A percentile compares a stretch with the other conserved stretches of the same genome.
phyloP scores from a whole-genome alignment of 2,329 filamentous ascomycete genomes.

The Apiospora rasikravindrae region DNA sequence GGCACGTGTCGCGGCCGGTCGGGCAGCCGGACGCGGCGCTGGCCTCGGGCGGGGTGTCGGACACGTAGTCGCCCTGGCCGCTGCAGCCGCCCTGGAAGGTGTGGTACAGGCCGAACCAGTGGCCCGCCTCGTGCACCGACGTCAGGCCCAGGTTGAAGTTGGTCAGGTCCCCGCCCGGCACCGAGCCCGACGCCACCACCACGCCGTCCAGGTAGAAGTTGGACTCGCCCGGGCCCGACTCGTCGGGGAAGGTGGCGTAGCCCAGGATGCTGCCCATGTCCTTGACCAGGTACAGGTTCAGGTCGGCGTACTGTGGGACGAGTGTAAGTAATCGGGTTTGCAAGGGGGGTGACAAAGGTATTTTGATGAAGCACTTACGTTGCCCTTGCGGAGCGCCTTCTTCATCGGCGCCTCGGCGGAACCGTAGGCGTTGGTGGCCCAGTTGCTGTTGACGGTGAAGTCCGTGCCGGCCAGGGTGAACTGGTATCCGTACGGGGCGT shows the following conservation, averaged over 20 bases:
- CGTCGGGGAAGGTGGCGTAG: conserved; percentile 53
- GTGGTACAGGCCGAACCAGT: conserved; percentile 56
- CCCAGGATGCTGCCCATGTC: conserved; percentile 43
- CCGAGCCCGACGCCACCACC: conserved; percentile 42
- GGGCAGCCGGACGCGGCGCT: conserved; percentile 44
- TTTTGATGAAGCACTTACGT: conserved; percentile 20
- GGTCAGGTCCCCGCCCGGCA: conserved; percentile 43
- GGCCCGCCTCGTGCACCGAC: conserved; percentile 49
- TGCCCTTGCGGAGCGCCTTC: conserved; percentile 49
- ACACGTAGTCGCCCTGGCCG: conserved; percentile 45
- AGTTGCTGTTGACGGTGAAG: conserved; percentile 53
- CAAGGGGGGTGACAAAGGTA: neutral
- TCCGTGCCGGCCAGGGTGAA: conserved; percentile 51
- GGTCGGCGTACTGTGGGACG: conserved; percentile 40
- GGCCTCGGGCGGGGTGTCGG: conserved; percentile 48
- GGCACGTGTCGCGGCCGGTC: conserved; percentile 36
- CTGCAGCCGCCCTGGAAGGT: conserved; percentile 51
- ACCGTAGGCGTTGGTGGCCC: conserved; percentile 44
- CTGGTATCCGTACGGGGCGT: conserved; percentile 46
- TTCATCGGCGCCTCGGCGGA: conserved; percentile 49
- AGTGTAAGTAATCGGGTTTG: neutral
- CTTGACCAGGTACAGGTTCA: conserved; percentile 54
- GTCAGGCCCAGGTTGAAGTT: conserved; percentile 32
- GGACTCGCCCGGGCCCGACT: conserved; percentile 37
- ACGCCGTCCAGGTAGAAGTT: conserved; percentile 48